Base-by-base conservation (phyloP, 2,329 filamentous ascomycete species). In the Venturia asperata region DNA sequence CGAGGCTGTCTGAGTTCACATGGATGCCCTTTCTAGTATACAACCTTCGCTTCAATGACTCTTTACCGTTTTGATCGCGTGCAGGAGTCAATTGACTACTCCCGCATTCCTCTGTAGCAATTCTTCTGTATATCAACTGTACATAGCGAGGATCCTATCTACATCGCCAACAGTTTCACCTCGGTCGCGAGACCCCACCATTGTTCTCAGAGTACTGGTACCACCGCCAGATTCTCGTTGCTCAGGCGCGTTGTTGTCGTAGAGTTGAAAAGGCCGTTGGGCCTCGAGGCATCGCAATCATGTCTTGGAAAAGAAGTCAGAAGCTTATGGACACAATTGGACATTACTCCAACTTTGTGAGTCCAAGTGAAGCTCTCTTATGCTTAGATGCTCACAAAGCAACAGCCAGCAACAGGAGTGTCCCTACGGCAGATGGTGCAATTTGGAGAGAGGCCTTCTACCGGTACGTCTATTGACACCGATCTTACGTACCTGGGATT, bases 371-470 rank as follows among this genome's bases (percentile, higher is more conserved):
- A 60, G 71, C 41, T 56, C 65, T 64, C 63, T 2, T 15, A 24
- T 58, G 52, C 60, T 63, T n/a, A 61, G 62, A 67, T 65, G 21
- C 49, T 42, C 5, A 47, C 27, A 27, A 30, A n/a, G 17, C 24
- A 65, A 49, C 49, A 66, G 64, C 94, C 94, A 69, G 94, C 94
- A 67, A 99, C 94, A 17, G 94, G 94, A 73, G 90, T 95, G 72
- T 97, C 92, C 76, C 83, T 99, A 78, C 86, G 94, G 76, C 94
- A 99, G 83, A 99, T 99, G 94, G 93, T 97, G 66, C 93, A 97
- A 77, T 97, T 97, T 77, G 93, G 93, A 74, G 92, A 96, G 81
- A 90, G 87, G 76, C 92, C 93, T 64, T 97, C 92, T 19, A 90
- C 87, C 71, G 91, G 91, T 94, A 81, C 73, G 83, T 70, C 17